Percentiles rank a stretch among this genome's conserved stretches.
These are phyloP conservation scores for Diaporthe eres DNA, from an alignment of 2,329 filamentous ascomycete species.

Conservation along the genomic window DNA sequence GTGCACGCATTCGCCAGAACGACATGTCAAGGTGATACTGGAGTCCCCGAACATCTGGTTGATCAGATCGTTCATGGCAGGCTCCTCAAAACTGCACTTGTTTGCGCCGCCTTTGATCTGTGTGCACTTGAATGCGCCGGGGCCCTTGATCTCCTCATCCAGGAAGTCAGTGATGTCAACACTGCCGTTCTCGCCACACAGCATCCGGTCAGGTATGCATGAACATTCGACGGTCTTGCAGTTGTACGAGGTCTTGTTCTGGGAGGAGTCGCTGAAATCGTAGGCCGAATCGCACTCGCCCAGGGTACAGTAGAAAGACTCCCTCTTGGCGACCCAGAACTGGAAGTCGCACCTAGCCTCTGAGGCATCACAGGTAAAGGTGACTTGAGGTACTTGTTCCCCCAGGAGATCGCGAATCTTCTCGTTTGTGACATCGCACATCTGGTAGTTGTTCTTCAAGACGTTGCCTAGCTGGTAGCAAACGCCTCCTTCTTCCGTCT, in stretches of 20 bases:
- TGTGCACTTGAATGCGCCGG: constrained; percentile 84
- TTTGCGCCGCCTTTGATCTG: constrained; percentile 74
- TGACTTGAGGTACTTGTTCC: constrained; percentile 89
- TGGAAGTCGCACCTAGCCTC: constrained; percentile 91
- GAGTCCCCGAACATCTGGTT: constrained; percentile 90
- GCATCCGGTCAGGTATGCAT: constrained; percentile 91
- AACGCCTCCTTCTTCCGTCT: constrained; percentile 83
- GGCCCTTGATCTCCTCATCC: constrained; percentile 84
- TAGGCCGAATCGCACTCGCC: constrained; percentile 83
- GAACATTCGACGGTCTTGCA: constrained; percentile 89
- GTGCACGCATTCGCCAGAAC: constrained; percentile 92
- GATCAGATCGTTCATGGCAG: constrained; percentile 92
- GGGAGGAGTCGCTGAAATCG: constrained; percentile 72
- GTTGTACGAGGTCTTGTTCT: constrained; percentile 87
- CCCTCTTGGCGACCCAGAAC: constrained; percentile 95
- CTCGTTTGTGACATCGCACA: constrained; percentile 96
- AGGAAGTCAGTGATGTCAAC: constrained; percentile 95
- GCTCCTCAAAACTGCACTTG: constrained; percentile 88
- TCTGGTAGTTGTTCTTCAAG: constrained; percentile 95
- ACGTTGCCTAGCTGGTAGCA: constrained; percentile 94
- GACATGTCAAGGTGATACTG: constrained; percentile 87
- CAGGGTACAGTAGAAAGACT: constrained; percentile 97
- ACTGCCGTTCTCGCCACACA: constrained; percentile 92
- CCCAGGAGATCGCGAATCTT: constrained; percentile 92
- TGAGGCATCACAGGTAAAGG: constrained; percentile 88